Evolutionary conservation across 495 filamentous ascomycete species (phyloP).

Genomic region (Pseudevernia furfuracea): DNA sequence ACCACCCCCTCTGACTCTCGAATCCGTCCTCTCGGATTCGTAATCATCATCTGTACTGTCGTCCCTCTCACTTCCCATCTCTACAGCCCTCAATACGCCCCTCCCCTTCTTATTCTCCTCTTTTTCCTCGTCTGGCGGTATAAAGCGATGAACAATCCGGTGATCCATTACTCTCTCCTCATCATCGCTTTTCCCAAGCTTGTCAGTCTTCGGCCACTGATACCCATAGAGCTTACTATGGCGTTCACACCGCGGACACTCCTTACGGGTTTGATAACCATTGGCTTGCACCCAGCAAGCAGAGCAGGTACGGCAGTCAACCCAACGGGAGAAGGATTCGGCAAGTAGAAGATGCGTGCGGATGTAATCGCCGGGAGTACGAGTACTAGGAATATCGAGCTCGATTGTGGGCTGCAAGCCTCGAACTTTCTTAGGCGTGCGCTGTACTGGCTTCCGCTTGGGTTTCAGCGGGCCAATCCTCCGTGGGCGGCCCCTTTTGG

Average conservation of each 20-base stretch:
- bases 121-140: slow-evolving; percentile 58
- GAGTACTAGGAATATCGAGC: slow-evolving; percentile 35
- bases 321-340: slow-evolving; percentile 70
- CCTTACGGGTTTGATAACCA: slow-evolving; percentile 72
- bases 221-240: slow-evolving; percentile 95
- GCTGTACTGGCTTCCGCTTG: not conserved
- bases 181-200: slow-evolving; percentile 58
- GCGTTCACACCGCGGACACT: slow-evolving; percentile 86
- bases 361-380: slow-evolving; percentile 69
- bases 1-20: slow-evolving; percentile 10
- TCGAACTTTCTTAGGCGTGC: slow-evolving; percentile 23
- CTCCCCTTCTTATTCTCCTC: slow-evolving; percentile 44
- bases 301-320: slow-evolving; percentile 75
- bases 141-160: slow-evolving; percentile 60
- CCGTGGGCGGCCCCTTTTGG: slow-evolving; percentile 10
- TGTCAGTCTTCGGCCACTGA: slow-evolving; percentile 90
- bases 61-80: slow-evolving; percentile 17
- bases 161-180: slow-evolving; percentile 73
- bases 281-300: slow-evolving; percentile 76
- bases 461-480: slow-evolving; percentile 13
- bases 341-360: slow-evolving; percentile 64
- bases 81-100: slow-evolving; percentile 30
- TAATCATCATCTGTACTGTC: slow-evolving; percentile 18
- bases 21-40: slow-evolving; percentile 14
- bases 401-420: slow-evolving; percentile 40